These are phyloP conservation scores for Metschnikowia koreensis DNA, from an alignment of 805 yeast genomes.

Conservation along the genomic window DNA sequence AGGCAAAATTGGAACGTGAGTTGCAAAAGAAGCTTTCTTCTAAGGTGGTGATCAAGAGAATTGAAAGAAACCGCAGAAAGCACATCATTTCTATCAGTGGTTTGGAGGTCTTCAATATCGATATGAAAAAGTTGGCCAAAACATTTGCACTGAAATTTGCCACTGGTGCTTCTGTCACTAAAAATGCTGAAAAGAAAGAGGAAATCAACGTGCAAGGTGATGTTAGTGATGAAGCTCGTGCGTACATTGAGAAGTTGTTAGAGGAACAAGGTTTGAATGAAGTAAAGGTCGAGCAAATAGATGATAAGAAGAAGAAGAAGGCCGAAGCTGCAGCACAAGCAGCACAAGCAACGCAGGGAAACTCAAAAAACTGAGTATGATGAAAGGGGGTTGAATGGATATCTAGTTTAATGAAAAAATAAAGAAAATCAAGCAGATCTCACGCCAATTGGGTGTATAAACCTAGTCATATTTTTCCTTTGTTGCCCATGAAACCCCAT, in stretches of 20 bases:
- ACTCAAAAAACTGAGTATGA: not conserved
- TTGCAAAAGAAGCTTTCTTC: conserved; percentile 74
- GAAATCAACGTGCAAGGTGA: conserved; percentile 94
- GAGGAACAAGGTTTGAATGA: conserved; percentile 80
- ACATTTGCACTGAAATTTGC: conserved; percentile 93
- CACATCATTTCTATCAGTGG: conserved; percentile 85
- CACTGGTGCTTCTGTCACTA: conserved; percentile 90
- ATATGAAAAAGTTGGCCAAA: conserved; percentile 87
- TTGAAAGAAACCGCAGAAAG: conserved; percentile 87
- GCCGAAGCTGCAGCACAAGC: conserved; percentile 19
- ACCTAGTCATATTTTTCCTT: conserved; percentile 18
- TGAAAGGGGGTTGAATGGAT: not conserved
- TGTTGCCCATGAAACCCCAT: conserved; percentile 19
- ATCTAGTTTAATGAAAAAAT: not conserved
- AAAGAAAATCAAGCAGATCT: not conserved
- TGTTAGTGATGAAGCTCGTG: conserved; percentile 87
- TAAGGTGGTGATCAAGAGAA: conserved; percentile 78
- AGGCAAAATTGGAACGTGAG: conserved; percentile 81
- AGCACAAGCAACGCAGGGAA: conserved; percentile 9
- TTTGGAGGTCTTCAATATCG: conserved; percentile 82
- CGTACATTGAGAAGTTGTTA: conserved; percentile 63
- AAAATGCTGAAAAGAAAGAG: conserved; percentile 87
- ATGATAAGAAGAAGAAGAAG: conserved; percentile 73
- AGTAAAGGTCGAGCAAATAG: conserved; percentile 85
- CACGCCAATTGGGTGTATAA: not conserved